phyloP scores from a whole-genome alignment of 2,329 filamentous ascomycete genomes.

The Alternaria tenuissima region DNA sequence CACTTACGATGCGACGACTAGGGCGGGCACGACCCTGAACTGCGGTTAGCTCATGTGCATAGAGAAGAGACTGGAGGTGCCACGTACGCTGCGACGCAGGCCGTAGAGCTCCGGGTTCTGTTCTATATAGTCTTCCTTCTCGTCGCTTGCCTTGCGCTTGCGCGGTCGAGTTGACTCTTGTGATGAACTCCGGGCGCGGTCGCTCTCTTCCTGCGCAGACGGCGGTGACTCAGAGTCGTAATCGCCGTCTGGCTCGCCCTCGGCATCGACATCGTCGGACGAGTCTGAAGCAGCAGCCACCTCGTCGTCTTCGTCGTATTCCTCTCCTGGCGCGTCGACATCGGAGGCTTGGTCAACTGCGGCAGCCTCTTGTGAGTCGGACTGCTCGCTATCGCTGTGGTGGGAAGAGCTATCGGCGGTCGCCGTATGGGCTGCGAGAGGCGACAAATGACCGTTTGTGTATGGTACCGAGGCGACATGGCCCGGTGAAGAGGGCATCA shows the following conservation, averaged over 20 bases:
- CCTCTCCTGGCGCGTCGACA: constrained; percentile 52
- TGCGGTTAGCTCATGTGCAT: constrained; percentile 44
- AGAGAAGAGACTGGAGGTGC: constrained; percentile 15
- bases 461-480: constrained; percentile 70
- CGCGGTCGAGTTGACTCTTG: constrained; percentile 69
- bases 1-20: constrained; percentile 66
- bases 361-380: constrained; percentile 70
- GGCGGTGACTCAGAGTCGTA: constrained; percentile 73
- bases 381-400: constrained; percentile 78
- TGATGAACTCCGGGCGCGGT: constrained; percentile 72
- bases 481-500: constrained; percentile 68
- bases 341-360: constrained; percentile 51
- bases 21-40: constrained; percentile 67
- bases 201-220: constrained; percentile 51
- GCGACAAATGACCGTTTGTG: constrained; percentile 72
- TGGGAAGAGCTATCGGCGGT: constrained; percentile 57
- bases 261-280: constrained; percentile 60
- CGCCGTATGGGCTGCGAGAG: constrained; percentile 59
- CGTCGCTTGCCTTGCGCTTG: constrained; percentile 73
- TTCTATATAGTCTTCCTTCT: constrained; percentile 85
- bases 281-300: constrained; percentile 57
- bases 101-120: constrained; percentile 96
- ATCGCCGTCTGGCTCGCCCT: constrained; percentile 68
- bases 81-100: constrained; percentile 84
- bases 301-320: constrained; percentile 54